Conservation (phyloP, 306 rosid genomes). For the Cicer cuneatum region DNA sequence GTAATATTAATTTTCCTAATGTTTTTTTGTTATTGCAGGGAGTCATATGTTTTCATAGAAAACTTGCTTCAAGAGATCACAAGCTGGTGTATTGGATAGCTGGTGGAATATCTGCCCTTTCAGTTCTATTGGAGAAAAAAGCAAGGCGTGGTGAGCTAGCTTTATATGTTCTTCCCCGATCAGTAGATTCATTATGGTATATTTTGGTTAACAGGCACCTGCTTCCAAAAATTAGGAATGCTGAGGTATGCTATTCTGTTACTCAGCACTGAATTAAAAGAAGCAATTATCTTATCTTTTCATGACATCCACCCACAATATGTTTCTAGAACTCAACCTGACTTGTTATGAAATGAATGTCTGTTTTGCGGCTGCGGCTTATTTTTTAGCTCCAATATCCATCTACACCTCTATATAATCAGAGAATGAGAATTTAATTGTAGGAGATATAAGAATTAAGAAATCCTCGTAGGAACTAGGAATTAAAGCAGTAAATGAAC, state of each 20-base stretch:
- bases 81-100: conserved; percentile 92
- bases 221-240: conserved; percentile 82
- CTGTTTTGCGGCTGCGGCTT: conserved; percentile 8
- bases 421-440: conserved; percentile 18
- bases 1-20: conserved; percentile 36
- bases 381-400: conserved; percentile 26
- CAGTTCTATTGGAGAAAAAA: conserved; percentile 89
- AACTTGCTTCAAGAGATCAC: conserved; percentile 85
- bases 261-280: conserved; percentile 4
- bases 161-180: conserved; percentile 93
- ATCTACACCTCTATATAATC: neutral
- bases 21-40: conserved; percentile 61
- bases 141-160: conserved; percentile 95
- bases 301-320: conserved; percentile 3
- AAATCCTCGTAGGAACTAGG: neutral
- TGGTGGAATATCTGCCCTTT: conserved; percentile 83
- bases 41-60: conserved; percentile 86
- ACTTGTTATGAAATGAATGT: conserved; percentile 22
- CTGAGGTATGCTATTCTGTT: conserved; percentile 68
- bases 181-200: conserved; percentile 92
- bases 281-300: conserved; percentile 23
- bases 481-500: conserved; percentile 21
- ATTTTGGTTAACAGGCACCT: conserved; percentile 90
- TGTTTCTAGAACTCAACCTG: neutral
- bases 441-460: conserved; percentile 22